Percentiles rank a stretch among this genome's conserved stretches.
Evolutionary conservation across 345 rosid species (phyloP).

Genomic region (Litchi chinensis): DNA sequence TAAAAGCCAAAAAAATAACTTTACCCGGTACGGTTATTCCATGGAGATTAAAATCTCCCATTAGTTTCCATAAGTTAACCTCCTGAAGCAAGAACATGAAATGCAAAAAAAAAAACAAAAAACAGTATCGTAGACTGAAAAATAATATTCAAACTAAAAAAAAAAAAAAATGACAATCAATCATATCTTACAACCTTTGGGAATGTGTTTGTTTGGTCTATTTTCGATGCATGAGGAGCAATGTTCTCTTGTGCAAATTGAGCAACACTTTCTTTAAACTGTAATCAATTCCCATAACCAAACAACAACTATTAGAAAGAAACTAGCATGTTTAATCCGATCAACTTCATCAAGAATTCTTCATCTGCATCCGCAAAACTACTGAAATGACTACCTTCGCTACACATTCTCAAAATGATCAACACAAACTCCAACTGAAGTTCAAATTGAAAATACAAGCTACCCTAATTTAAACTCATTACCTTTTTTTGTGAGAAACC

Average conservation of each 20-base stretch:
- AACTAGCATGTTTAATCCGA: background rate
- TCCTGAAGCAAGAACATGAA: conserved; percentile 46
- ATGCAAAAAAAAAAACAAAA: conserved; percentile 6
- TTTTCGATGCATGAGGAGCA: conserved; percentile 73
- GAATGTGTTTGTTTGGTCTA: conserved; percentile 75
- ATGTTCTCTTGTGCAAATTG: conserved; percentile 81
- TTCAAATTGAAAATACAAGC: background rate
- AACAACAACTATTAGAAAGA: background rate
- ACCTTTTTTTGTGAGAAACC: too few species aligned
- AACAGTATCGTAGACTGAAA: too few species aligned
- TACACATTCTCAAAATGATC: conserved; percentile 1
- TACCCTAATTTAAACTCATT: background rate
- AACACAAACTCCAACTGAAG: background rate
- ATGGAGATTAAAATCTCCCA: conserved; percentile 95
- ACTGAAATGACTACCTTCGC: background rate
- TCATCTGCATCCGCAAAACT: background rate
- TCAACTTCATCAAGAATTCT: background rate
- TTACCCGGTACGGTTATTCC: conserved; percentile 94
- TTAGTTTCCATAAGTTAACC: conserved; percentile 85
- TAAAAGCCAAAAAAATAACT: background rate
- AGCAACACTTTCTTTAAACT: conserved; percentile 90
- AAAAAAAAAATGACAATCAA: background rate
- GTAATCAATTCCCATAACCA: conserved; percentile 17
- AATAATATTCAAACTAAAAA: background rate
- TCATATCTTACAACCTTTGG: conserved; percentile 56